Conservation (phyloP, 2,329 filamentous ascomycete species). For the Colletotrichum costaricense region DNA sequence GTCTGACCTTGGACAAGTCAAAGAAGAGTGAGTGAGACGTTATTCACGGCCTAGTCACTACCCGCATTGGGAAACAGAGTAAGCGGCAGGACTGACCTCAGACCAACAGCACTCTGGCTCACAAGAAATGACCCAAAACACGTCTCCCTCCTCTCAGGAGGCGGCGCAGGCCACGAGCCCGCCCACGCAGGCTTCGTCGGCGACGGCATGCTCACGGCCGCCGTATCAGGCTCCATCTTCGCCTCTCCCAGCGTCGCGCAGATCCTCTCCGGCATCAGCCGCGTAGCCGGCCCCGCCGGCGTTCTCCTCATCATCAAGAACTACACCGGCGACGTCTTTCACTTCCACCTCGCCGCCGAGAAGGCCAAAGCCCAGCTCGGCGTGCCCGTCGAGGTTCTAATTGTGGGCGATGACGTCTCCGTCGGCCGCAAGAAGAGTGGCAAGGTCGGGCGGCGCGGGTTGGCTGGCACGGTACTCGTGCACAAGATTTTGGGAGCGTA, state of each 20-base stretch:
- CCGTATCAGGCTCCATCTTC: conserved; percentile 75
- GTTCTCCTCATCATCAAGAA: conserved; percentile 76
- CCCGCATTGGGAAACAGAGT: background rate
- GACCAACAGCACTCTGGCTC: conserved; percentile 23
- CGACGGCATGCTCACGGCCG: conserved; percentile 69
- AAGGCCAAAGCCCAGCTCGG: conserved; percentile 40
- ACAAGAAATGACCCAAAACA: conserved; percentile 39
- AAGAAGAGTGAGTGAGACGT: conserved; percentile 44
- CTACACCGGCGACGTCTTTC: conserved; percentile 71
- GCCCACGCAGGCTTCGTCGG: conserved; percentile 73
- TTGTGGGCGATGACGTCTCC: conserved; percentile 73
- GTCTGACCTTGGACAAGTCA: conserved; percentile 66
- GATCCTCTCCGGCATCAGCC: conserved; percentile 66
- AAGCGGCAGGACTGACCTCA: background rate
- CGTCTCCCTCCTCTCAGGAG: conserved; percentile 62
- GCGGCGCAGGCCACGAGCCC: conserved; percentile 73
- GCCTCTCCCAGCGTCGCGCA: conserved; percentile 73
- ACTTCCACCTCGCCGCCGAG: conserved; percentile 54
- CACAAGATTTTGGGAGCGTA: conserved; percentile 75
- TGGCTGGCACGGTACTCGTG: conserved; percentile 74
- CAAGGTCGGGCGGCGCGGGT: conserved; percentile 74
- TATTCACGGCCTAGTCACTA: fast-evolving
- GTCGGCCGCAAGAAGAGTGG: conserved; percentile 71
- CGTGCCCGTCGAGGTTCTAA: conserved; percentile 21
- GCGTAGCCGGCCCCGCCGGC: conserved; percentile 67